Percentiles rank a stretch among this genome's conserved stretches.
Conservation (phyloP, 306 rosid genomes). For the Dalbergia cochinchinensis region DNA sequence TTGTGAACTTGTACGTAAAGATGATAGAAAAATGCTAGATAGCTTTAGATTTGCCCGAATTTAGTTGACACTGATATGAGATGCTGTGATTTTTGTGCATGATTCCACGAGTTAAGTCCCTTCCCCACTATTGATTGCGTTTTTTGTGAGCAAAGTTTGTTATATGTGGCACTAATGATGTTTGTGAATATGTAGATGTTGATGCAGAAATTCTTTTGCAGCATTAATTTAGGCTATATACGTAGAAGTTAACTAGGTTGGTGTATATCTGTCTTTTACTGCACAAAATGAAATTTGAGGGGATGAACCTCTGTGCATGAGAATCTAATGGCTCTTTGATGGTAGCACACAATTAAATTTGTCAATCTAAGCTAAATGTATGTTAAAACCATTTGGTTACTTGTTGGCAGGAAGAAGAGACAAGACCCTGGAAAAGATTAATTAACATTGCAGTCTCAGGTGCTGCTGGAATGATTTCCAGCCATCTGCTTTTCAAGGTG, state of each 20-base stretch:
- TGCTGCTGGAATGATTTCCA: conserved; percentile 98
- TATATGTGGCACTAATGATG: not conserved
- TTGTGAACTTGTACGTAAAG: too few species aligned
- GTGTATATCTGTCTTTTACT: not conserved
- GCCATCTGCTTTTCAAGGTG: conserved; percentile 96
- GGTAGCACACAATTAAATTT: too few species aligned
- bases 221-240: conserved; percentile 8
- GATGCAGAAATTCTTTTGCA: conserved; percentile 19
- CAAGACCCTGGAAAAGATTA: conserved; percentile 88
- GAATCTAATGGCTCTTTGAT: conserved; percentile 27
- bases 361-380: not conserved
- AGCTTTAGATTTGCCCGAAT: too few species aligned
- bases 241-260: not conserved
- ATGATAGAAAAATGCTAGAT: too few species aligned
- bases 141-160: not conserved
- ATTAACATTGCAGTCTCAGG: conserved; percentile 93
- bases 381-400: conserved; percentile 21
- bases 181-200: conserved; percentile 46
- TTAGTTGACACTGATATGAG: too few species aligned
- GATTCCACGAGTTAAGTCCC: not conserved
- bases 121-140: not conserved
- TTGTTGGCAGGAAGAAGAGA: conserved; percentile 89
- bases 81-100: conserved; percentile 8
- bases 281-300: not conserved
- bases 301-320: not conserved